Conservation (phyloP, 257 asterid genomes). For the Cynanchum wilfordii region DNA sequence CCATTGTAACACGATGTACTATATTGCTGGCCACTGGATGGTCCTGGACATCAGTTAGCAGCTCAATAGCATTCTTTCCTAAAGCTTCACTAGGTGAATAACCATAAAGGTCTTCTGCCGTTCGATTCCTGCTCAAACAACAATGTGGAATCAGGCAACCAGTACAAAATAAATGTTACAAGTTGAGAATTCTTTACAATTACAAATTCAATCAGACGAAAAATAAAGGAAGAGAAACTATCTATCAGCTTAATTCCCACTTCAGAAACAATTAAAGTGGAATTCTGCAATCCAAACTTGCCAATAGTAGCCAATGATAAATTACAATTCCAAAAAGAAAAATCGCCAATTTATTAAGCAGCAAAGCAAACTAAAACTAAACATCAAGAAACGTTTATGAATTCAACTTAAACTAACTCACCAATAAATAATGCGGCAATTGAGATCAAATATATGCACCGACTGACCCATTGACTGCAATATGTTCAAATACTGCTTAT, state of each 20-base stretch:
- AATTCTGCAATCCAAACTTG: not conserved
- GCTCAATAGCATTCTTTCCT: slow-evolving; percentile 51
- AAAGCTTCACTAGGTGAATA: slow-evolving; percentile 66
- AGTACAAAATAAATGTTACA: not conserved
- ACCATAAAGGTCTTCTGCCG: slow-evolving; percentile 73
- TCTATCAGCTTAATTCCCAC: not conserved
- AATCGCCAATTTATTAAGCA: not conserved
- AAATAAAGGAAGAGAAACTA: not conserved
- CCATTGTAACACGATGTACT: slow-evolving; percentile 43
- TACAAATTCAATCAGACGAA: not conserved
- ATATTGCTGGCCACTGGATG: slow-evolving; percentile 40
- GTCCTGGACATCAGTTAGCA: slow-evolving; percentile 46
- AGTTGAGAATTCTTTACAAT: not conserved
- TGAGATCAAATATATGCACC: slow-evolving; percentile 63
- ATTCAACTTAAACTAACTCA: slow-evolving; percentile 33
- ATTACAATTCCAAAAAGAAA: not conserved
- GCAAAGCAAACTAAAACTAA: not conserved
- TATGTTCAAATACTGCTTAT: slow-evolving; percentile 71
- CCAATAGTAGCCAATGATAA: not conserved
- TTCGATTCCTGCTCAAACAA: slow-evolving; percentile 59
- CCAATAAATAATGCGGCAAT: slow-evolving; percentile 74
- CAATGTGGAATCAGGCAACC: not conserved
- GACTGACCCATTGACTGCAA: slow-evolving; percentile 93
- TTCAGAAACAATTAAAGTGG: not conserved
- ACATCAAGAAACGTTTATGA: slow-evolving; percentile 13